Percentiles rank a stretch among this genome's conserved stretches.
Conservation (phyloP, 805 yeast genomes). For the Candida dajiaensis region DNA sequence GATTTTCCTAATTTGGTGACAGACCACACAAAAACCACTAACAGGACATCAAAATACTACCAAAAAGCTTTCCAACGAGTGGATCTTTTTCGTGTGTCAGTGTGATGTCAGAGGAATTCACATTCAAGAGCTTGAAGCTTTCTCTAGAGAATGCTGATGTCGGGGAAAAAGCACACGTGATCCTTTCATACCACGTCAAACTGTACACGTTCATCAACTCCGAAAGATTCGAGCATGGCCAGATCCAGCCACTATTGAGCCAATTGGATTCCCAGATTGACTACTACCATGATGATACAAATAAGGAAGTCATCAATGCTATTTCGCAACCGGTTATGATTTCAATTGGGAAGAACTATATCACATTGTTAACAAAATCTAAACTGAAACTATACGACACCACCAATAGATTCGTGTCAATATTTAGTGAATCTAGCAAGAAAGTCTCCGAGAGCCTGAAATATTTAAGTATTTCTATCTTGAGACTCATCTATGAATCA, state of each 20-base stretch:
- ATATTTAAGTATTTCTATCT: slow-evolving; percentile 23
- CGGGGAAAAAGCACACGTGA: background rate
- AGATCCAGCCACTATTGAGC: slow-evolving; percentile 1
- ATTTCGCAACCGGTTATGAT: slow-evolving; percentile 15
- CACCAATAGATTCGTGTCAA: slow-evolving; percentile 24
- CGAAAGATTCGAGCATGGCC: background rate
- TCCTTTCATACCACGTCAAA: slow-evolving; percentile 7
- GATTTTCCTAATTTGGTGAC: background rate
- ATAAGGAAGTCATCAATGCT: slow-evolving; percentile 7
- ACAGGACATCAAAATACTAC: background rate
- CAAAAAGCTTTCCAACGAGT: background rate
- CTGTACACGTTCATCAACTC: slow-evolving; percentile 9
- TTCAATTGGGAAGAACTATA: slow-evolving; percentile 20
- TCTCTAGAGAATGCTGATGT: background rate
- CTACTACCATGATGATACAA: slow-evolving; percentile 18
- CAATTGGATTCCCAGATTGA: slow-evolving; percentile 16
- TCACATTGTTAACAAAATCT: slow-evolving; percentile 13
- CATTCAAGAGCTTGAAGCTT: background rate
- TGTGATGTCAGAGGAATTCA: background rate
- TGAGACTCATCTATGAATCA: slow-evolving; percentile 26
- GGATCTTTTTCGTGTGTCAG: background rate
- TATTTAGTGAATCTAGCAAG: slow-evolving; percentile 17
- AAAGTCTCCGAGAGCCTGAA: slow-evolving; percentile 24
- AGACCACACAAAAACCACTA: background rate
- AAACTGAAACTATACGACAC: slow-evolving; percentile 23